Percentiles rank a stretch among this genome's conserved stretches.
Evolutionary conservation across 805 yeast genomes (phyloP).

Genomic region (Starmerella kuoi): DNA sequence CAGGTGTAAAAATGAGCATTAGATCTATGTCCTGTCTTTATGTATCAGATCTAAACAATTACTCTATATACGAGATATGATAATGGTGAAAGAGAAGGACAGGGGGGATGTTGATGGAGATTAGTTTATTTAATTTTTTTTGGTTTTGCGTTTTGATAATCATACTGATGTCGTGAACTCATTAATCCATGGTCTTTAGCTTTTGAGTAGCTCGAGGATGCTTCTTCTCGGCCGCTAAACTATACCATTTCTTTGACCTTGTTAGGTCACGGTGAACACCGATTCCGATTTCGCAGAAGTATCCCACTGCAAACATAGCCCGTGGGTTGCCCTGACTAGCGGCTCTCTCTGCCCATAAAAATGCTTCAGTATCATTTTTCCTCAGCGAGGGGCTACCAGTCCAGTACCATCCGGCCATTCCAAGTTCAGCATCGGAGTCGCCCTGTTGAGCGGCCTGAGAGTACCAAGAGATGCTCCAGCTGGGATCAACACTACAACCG

Average conservation of each 20-base stretch:
- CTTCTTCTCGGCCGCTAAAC: constrained; percentile 51
- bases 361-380: constrained; percentile 56
- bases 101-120: no score
- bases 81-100: no score
- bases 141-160: no score
- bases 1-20: no score
- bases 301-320: constrained; percentile 63
- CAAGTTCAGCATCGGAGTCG: constrained; percentile 57
- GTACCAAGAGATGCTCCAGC: constrained; percentile 62
- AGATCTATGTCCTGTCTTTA: no score
- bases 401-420: constrained; percentile 67
- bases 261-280: constrained; percentile 43
- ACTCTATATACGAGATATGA: no score
- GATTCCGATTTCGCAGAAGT: constrained; percentile 55
- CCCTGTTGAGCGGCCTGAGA: constrained; percentile 52
- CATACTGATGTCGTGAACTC: no score
- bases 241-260: constrained; percentile 45
- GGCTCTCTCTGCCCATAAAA: constrained; percentile 63
- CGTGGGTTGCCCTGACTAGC: constrained; percentile 53
- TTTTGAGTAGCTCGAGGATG: constrained; percentile 40
- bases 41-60: no score
- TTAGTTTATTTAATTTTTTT: no score
- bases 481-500: constrained; percentile 41
- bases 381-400: constrained; percentile 47
- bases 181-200: constrained; percentile 1